Conservation (phyloP, 2,329 filamentous ascomycete species). For the Hypoxylon sp. region DNA sequence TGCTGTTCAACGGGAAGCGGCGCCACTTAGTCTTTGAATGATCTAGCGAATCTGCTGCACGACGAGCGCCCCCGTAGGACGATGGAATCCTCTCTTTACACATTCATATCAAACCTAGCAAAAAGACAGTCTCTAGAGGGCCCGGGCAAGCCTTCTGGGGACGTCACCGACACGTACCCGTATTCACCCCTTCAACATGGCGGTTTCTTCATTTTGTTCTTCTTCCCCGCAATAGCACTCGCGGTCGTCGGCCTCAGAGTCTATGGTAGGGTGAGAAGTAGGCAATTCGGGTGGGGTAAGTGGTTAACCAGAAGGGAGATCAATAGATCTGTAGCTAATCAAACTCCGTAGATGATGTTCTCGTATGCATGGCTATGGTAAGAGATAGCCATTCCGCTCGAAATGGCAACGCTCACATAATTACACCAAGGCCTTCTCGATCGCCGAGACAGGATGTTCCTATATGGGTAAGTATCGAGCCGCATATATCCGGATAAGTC, state of each 20-base stretch:
- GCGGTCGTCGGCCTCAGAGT: slow-evolving; percentile 41
- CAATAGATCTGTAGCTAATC: slow-evolving; percentile 19
- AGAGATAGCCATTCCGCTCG: neutral
- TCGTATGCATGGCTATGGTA: slow-evolving; percentile 40
- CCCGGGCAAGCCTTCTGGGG: slow-evolving; percentile 33
- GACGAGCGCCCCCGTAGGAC: slow-evolving; percentile 3
- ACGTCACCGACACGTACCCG: slow-evolving; percentile 34
- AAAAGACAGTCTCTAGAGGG: slow-evolving; percentile 34
- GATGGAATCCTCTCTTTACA: slow-evolving; percentile 43
- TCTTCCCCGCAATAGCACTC: slow-evolving; percentile 42
- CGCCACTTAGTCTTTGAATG: slow-evolving; percentile 21
- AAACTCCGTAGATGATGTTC: slow-evolving; percentile 31
- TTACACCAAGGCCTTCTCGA: slow-evolving; percentile 38
- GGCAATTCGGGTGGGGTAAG: slow-evolving; percentile 48
- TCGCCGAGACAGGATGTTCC: slow-evolving; percentile 45
- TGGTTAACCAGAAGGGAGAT: neutral
- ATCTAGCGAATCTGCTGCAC: slow-evolving; percentile 12
- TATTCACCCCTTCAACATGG: slow-evolving; percentile 44
- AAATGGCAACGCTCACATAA: slow-evolving; percentile 1
- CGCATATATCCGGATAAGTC: neutral
- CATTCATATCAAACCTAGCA: slow-evolving; percentile 33
- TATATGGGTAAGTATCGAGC: slow-evolving; percentile 43
- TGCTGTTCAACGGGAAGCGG: slow-evolving; percentile 24
- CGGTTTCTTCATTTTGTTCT: slow-evolving; percentile 48
- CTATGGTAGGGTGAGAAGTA: slow-evolving; percentile 45